Conservation (phyloP, 352 stramenopile genomes). For the Phytophthora sansomeana region DNA sequence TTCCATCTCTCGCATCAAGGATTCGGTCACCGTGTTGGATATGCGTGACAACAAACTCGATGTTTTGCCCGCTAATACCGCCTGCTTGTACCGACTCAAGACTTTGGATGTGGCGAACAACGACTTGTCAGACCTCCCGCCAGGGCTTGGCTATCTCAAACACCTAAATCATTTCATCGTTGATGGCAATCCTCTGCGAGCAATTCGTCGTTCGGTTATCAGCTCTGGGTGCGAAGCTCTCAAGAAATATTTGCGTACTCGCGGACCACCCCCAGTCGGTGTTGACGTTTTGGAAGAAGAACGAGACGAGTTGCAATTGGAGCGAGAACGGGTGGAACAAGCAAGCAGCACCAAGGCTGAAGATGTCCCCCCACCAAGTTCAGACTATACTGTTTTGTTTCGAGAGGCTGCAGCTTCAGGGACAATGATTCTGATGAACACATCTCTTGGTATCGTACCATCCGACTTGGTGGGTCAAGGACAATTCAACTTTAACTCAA, state of each 20-base stretch:
- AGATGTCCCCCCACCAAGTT: conserved; percentile 12
- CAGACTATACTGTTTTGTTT: conserved; percentile 46
- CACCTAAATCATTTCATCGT: conserved; percentile 80
- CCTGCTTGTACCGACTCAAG: conserved; percentile 72
- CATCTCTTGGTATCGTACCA: conserved; percentile 41
- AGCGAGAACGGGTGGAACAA: conserved; percentile 33
- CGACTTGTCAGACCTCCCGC: conserved; percentile 76
- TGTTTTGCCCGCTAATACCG: conserved; percentile 58
- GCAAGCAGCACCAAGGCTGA: conserved; percentile 2
- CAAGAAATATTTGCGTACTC: conserved; percentile 87
- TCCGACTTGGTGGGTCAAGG: conserved; percentile 29
- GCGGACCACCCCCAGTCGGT: conserved; percentile 59
- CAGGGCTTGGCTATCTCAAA: conserved; percentile 81
- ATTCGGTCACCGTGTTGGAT: conserved; percentile 80
- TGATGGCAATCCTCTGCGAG: conserved; percentile 78
- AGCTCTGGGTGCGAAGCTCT: conserved; percentile 74
- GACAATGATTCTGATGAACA: conserved; percentile 55
- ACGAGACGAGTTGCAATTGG: conserved; percentile 60
- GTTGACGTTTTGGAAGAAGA: conserved; percentile 76
- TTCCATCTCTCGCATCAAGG: conserved; percentile 65
- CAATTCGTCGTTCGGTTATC: conserved; percentile 72
- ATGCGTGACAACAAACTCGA: conserved; percentile 85
- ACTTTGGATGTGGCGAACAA: conserved; percentile 88
- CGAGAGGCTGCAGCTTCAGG: conserved; percentile 67
- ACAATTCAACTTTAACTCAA: conserved; percentile 55